Evolutionary conservation across 495 filamentous ascomycete species (phyloP), one percentile per base, ranked within the genome.

Genomic region (Penicillium atrosanguineum): DNA sequence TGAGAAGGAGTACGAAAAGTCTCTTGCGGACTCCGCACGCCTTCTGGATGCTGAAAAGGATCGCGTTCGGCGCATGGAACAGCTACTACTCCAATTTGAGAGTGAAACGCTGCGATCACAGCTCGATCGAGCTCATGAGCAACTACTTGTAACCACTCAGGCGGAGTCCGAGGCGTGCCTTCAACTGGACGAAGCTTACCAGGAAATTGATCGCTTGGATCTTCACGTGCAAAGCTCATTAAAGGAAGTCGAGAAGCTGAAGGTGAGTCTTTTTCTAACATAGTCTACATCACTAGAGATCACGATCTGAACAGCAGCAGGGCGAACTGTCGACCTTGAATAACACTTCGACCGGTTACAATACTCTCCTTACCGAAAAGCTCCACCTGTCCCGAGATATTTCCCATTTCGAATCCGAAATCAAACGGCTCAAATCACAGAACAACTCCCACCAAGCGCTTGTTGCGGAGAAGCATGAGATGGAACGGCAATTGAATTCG

Each of bases 351-450:
- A 81, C 83, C 39, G 85, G 88, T 60, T 84, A 86, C 4, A 80
- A 84, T 28, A 87, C 86, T 45, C 45, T 91, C 6, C 73, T 92
- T 44, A 80, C 86, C 11, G 90, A 94, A 56, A 96, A 95, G 61
- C 70, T 88, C 9, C 79, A 82, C 1, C 75, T 97, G 18, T 75
- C 82, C 18, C 84, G 87, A 34, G 88, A 95, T 59, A 64, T 96
- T 8, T 76, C 84, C 21, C 71, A 75, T 21, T 60, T 93, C 41
- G 87, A 86, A 59, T 84, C 86, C 31, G 91, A 96, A 63, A 56
- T 95, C 7, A 89, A 95, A 47, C 85, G 90, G 61, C 75, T 95
- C 12, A 79, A 82, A 53, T 79, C 84, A 2, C 89, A 95, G 65
- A 78, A 82, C 20, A 71, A 78, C 15, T 81, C 83, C 21, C 77